A percentile compares a stretch with the other conserved stretches of the same genome.
Evolutionary conservation across 305 asterid species (phyloP).

Genomic region (Fraxinus paxiana): DNA sequence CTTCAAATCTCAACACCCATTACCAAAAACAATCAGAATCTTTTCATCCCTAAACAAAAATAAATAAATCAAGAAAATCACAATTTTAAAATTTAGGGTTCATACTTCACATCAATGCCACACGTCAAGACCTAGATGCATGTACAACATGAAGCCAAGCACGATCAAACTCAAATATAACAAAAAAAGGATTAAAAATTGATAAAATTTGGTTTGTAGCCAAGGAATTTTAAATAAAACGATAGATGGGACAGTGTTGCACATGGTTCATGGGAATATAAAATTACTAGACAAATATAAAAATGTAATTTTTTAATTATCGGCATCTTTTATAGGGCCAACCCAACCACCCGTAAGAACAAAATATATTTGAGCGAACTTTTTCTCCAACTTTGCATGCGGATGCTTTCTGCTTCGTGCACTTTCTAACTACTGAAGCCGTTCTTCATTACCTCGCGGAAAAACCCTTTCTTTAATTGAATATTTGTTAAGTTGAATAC

Average conservation of each 20-base stretch:
- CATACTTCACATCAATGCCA: conserved; percentile 15
- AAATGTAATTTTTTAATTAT: conserved; percentile 5
- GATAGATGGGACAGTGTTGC: conserved; percentile 48
- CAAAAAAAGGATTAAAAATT: conserved; percentile 18
- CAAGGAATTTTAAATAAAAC: conserved; percentile 25
- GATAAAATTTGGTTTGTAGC: conserved; percentile 37
- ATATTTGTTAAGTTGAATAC: not conserved
- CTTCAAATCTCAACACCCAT: conserved; percentile 3
- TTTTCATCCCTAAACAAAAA: not conserved
- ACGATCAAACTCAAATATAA: not conserved
- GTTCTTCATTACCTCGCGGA: not conserved
- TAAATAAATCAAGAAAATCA: not conserved
- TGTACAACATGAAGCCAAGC: conserved; percentile 19
- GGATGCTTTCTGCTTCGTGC: conserved; percentile 37
- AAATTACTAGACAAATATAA: conserved; percentile 3
- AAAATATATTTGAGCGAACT: conserved; percentile 17
- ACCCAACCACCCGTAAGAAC: conserved; percentile 34
- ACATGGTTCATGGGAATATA: conserved; percentile 59
- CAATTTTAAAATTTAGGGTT: not conserved
- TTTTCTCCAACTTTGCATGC: conserved; percentile 38
- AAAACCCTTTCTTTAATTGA: not conserved
- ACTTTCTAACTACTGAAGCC: conserved; percentile 20
- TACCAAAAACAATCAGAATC: not conserved
- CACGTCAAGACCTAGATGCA: conserved; percentile 19
- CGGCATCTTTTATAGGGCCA: conserved; percentile 34